Evolutionary conservation across 2,329 filamentous ascomycete genomes (phyloP).

Genomic region (Ophiosphaerella korrae): DNA sequence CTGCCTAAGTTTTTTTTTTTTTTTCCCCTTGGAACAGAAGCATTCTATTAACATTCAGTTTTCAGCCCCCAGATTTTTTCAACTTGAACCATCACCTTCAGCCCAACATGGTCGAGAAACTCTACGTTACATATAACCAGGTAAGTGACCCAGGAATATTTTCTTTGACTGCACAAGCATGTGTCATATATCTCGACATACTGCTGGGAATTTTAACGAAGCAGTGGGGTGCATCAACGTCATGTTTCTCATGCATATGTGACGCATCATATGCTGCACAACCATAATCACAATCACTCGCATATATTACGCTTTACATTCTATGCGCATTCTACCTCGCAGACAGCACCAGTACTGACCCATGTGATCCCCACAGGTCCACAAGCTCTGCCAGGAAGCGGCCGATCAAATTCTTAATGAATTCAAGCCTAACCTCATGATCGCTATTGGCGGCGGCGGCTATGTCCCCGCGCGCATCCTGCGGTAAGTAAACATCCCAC

Average conservation of each 20-base stretch:
- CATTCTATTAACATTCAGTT: background rate
- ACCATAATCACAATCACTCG: background rate
- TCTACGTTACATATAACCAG: conserved; percentile 52
- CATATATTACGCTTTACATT: background rate
- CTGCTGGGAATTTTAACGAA: conserved; percentile 4
- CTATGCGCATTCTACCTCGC: background rate
- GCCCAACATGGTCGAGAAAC: conserved; percentile 48
- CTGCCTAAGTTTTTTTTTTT: no score
- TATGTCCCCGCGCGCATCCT: conserved; percentile 97
- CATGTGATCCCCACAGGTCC: conserved; percentile 66
- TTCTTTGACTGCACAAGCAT: background rate
- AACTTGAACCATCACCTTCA: conserved; percentile 1
- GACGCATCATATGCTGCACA: background rate
- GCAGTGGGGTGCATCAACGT: background rate
- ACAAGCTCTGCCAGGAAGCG: conserved; percentile 92
- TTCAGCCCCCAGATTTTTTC: background rate
- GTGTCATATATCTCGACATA: conserved; percentile 10
- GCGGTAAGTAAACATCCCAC: conserved; percentile 56
- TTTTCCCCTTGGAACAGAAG: no score
- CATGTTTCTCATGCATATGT: background rate
- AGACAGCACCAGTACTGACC: conserved; percentile 8
- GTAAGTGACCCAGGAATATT: conserved; percentile 31
- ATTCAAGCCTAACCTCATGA: conserved; percentile 94
- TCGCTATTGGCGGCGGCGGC: conserved; percentile 95
- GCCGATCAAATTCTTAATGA: conserved; percentile 80